Evolutionary conservation across 257 asterid genomes (phyloP).

Genomic region (Solanum lignicaule): DNA sequence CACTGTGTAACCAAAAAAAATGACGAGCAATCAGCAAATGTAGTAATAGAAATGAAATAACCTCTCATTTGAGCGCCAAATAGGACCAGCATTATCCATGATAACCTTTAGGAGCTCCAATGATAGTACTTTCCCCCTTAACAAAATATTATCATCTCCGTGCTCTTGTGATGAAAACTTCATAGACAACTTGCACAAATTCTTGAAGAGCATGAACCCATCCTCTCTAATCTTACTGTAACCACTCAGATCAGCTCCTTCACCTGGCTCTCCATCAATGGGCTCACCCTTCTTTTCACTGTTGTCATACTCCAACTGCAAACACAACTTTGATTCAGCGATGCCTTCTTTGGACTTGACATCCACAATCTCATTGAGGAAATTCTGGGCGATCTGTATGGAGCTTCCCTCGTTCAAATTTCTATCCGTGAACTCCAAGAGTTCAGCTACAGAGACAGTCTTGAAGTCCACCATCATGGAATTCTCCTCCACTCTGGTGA

Average conservation of each 20-base stretch:
- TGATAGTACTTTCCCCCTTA: conserved; percentile 87
- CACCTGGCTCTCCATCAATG: conserved; percentile 16
- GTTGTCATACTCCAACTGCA: conserved; percentile 29
- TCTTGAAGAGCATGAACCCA: conserved; percentile 82
- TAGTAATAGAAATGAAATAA: conserved; percentile 15
- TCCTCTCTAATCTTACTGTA: conserved; percentile 87
- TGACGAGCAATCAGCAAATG: neutral
- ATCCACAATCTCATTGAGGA: conserved; percentile 67
- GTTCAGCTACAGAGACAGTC: conserved; percentile 59
- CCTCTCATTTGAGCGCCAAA: conserved; percentile 94
- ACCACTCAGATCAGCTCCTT: conserved; percentile 28
- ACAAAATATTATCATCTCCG: conserved; percentile 82
- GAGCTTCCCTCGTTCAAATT: conserved; percentile 91
- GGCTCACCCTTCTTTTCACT: conserved; percentile 20
- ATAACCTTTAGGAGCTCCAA: conserved; percentile 93
- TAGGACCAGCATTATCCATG: conserved; percentile 78
- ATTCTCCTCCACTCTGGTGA: conserved; percentile 74
- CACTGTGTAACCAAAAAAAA: neutral
- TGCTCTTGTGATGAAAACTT: conserved; percentile 83
- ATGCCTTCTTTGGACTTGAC: conserved; percentile 63
- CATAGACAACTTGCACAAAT: conserved; percentile 94
- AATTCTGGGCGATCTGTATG: conserved; percentile 67
- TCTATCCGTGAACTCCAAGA: conserved; percentile 88
- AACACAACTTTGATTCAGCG: conserved; percentile 18
- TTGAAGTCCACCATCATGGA: conserved; percentile 44